Conservation (phyloP, 2,329 filamentous ascomycete genomes). For the Claviceps sp. region DNA sequence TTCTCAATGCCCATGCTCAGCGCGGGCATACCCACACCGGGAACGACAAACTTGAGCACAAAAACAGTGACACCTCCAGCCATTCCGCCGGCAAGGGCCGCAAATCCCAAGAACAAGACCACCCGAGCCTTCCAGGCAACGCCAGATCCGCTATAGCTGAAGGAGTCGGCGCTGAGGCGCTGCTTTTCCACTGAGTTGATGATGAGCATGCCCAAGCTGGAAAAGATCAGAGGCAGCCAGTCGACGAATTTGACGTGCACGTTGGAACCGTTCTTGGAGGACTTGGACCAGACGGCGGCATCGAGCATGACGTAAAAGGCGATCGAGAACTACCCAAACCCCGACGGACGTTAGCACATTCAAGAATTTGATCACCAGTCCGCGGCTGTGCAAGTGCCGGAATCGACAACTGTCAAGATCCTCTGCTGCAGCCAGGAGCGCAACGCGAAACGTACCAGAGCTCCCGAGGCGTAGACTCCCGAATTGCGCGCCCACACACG, state of each 20-base stretch:
- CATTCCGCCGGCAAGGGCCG: conserved; percentile 52
- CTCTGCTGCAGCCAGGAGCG: too few species aligned
- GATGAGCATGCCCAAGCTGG: conserved; percentile 54
- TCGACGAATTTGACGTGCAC: conserved; percentile 53
- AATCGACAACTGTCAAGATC: too few species aligned
- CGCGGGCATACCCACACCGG: conserved; percentile 43
- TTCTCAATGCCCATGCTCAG: conserved; percentile 53
- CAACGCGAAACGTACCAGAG: conserved; percentile 35
- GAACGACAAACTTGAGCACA: conserved; percentile 50
- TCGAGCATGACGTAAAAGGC: conserved; percentile 58
- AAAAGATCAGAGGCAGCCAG: conserved; percentile 58
- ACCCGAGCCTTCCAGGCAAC: conserved; percentile 58
- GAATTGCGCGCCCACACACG: conserved; percentile 49
- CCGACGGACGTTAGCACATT: background rate
- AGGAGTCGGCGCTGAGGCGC: conserved; percentile 48
- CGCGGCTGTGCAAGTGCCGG: background rate
- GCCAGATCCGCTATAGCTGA: conserved; percentile 47
- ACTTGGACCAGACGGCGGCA: conserved; percentile 53
- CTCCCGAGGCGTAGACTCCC: conserved; percentile 49
- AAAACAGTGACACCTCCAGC: conserved; percentile 56
- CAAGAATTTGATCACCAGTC: background rate
- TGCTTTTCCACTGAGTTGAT: conserved; percentile 59
- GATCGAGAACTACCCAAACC: conserved; percentile 43
- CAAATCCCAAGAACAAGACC: conserved; percentile 54
- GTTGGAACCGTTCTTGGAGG: conserved; percentile 42